A percentile compares a stretch with the other conserved stretches of the same genome.
Conservation (phyloP, 2,329 filamentous ascomycete genomes). For the Boeremia exigua region DNA sequence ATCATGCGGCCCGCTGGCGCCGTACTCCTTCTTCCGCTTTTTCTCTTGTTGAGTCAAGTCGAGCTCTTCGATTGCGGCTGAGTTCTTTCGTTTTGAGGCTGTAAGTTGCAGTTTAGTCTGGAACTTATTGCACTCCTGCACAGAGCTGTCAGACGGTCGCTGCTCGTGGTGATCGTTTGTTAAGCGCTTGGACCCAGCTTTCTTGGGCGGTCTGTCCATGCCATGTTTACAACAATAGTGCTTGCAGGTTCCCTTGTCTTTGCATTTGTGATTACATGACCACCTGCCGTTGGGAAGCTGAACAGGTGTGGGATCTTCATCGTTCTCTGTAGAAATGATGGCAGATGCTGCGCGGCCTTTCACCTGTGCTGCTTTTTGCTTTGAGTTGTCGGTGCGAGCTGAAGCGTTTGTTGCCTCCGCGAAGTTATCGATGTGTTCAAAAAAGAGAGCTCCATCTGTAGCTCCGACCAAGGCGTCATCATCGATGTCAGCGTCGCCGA, state of each 20-base stretch:
- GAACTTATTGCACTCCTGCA: slow-evolving; percentile 19
- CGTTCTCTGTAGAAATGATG: slow-evolving; percentile 13
- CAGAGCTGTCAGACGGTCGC: not conserved
- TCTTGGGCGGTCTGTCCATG: slow-evolving; percentile 66
- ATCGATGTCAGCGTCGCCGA: slow-evolving; percentile 60
- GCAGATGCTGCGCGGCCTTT: slow-evolving; percentile 7
- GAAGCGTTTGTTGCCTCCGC: slow-evolving; percentile 35
- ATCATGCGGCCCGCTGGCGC: slow-evolving; percentile 23
- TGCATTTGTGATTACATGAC: slow-evolving; percentile 75
- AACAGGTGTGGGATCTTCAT: slow-evolving; percentile 48
- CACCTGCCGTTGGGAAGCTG: slow-evolving; percentile 73
- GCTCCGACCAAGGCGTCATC: slow-evolving; percentile 60
- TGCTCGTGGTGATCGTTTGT: slow-evolving; percentile 17
- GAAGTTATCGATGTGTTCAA: slow-evolving; percentile 61
- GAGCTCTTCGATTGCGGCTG: slow-evolving; percentile 33
- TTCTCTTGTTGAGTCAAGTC: slow-evolving; percentile 44
- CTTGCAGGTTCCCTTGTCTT: slow-evolving; percentile 67
- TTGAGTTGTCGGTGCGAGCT: slow-evolving; percentile 28
- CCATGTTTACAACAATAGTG: slow-evolving; percentile 77
- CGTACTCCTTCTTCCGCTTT: slow-evolving; percentile 29
- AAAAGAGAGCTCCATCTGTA: slow-evolving; percentile 50
- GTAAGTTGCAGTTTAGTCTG: slow-evolving; percentile 41
- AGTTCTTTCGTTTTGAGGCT: slow-evolving; percentile 33
- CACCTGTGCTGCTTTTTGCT: slow-evolving; percentile 19
- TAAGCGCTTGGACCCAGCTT: slow-evolving; percentile 37